Percentiles rank a stretch among this genome's conserved stretches.
Evolutionary conservation across 2,329 filamentous ascomycete species (phyloP).

Genomic region (Trichoderma endophyticum): DNA sequence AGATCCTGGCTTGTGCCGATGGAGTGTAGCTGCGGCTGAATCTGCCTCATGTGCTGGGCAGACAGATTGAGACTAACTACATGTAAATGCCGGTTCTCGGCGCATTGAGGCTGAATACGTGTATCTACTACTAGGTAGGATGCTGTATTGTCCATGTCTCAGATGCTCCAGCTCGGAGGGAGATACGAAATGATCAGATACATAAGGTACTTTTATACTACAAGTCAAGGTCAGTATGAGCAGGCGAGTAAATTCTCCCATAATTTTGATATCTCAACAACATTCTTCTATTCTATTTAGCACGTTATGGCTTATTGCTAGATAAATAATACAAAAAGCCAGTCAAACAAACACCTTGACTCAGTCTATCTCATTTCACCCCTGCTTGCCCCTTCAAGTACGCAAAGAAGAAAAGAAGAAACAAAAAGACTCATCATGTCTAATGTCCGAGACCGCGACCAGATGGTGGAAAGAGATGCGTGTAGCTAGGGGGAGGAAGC

Average conservation of each 20-base stretch:
- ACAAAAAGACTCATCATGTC: neutral
- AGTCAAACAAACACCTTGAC: neutral
- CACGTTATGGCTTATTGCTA: neutral
- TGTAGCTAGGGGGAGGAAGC: neutral
- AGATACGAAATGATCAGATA: neutral
- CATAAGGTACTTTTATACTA: neutral
- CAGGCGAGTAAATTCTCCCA: neutral
- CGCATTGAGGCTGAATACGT: neutral
- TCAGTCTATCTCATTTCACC: neutral
- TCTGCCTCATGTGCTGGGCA: neutral
- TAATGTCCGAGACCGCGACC: neutral
- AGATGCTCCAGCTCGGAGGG: neutral
- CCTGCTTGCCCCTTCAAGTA: neutral
- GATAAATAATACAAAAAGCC: neutral
- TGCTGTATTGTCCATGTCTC: too few relatives aligned
- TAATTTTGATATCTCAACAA: neutral
- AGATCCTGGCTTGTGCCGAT: neutral
- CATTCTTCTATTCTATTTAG: neutral
- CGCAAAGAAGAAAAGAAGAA: neutral
- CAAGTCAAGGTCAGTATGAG: neutral
- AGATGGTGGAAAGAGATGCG: neutral
- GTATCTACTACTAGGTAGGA: neutral
- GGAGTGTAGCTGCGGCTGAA: neutral
- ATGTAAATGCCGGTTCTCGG: neutral
- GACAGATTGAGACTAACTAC: neutral